Base-by-base conservation (phyloP, 2,329 filamentous ascomycete species). In the Cadophora sp. region DNA sequence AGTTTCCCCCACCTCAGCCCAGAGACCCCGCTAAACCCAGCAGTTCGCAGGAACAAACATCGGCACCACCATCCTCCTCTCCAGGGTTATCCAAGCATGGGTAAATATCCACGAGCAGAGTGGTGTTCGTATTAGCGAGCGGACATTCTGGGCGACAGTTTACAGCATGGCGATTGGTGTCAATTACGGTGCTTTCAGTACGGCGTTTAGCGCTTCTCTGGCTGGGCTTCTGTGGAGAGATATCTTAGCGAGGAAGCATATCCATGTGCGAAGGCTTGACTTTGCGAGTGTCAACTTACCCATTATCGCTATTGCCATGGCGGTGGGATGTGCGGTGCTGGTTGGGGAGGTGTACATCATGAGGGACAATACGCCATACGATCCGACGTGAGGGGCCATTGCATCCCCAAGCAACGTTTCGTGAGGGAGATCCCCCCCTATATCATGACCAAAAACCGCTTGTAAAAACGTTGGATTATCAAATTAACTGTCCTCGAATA, bases 21-120 rank as follows among this genome's bases (percentile, higher is more conserved):
- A 14, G 18, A 14, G 18, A 47, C n/a, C 58, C 33, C 64, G 55
- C 66, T 75, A 65, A 76, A 58, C 41, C 65, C 14, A 22, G 11
- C 68, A 92, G 89, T 93, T 92, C 71, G 89, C 91, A 0, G 91
- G 91, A 20, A 93, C 91, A 1, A 93, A 93, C 70, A 93, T 93
- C 62, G 90, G 91, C 41, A 91, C 90, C 0, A 90, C 90, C 0
- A 93, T 93, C 73, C 84, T 93, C 0, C 81, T 93, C 1, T 91
- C 85, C 9, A 87, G 90, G 3, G 84, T 92, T 7, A 85, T 93
- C 13, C 90, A 93, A 75, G 80, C 85, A 0, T 93, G 91, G 91
- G 80, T 86, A 69, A 73, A 79, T 1, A 91, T 93, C 48, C 87
- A 90, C 70, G 64, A 74, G 0, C 66, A 70, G 0, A 83, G 81